A percentile compares a stretch with the other conserved stretches of the same genome.
Evolutionary conservation across 495 filamentous ascomycete species (phyloP).

Genomic region (Podospora pseudoanserina): DNA sequence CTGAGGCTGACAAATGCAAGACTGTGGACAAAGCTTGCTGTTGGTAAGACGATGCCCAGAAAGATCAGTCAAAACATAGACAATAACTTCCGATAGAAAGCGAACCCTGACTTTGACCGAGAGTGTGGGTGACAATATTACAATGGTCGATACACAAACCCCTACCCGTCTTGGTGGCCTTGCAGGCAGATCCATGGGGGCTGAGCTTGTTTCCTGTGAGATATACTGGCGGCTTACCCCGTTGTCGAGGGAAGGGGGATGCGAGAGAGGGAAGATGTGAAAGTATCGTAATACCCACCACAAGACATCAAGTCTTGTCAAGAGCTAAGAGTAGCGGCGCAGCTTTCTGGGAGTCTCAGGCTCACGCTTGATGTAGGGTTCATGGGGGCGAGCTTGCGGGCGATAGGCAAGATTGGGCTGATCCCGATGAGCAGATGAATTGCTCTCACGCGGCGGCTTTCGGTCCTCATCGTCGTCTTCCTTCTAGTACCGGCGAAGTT

Average conservation of each 20-base stretch:
- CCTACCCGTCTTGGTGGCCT: slow-evolving; percentile 1
- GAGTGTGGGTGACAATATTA: background rate
- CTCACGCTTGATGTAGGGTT: slow-evolving; percentile 19
- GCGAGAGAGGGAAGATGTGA: slow-evolving; percentile 26
- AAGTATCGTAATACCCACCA: slow-evolving; percentile 45
- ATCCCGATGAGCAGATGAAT: background rate
- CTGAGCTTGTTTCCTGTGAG: slow-evolving; percentile 3
- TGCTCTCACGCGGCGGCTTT: background rate
- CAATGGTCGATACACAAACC: background rate
- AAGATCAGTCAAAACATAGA: background rate
- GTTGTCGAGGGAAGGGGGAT: slow-evolving; percentile 28
- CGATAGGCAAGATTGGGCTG: background rate
- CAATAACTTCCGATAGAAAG: background rate
- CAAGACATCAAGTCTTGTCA: slow-evolving; percentile 28
- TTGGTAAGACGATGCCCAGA: background rate
- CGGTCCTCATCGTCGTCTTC: slow-evolving; percentile 23
- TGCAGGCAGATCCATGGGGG: background rate
- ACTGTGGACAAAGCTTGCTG: background rate
- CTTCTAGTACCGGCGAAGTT: slow-evolving; percentile 69
- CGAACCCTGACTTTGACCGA: background rate
- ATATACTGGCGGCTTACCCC: slow-evolving; percentile 3
- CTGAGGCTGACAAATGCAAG: background rate
- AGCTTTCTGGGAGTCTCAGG: slow-evolving; percentile 71
- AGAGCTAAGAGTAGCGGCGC: slow-evolving; percentile 59
- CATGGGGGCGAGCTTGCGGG: background rate